Evolutionary conservation across 169 alveolate species (phyloP).

Genomic region (Eimeria brunetti): DNA sequence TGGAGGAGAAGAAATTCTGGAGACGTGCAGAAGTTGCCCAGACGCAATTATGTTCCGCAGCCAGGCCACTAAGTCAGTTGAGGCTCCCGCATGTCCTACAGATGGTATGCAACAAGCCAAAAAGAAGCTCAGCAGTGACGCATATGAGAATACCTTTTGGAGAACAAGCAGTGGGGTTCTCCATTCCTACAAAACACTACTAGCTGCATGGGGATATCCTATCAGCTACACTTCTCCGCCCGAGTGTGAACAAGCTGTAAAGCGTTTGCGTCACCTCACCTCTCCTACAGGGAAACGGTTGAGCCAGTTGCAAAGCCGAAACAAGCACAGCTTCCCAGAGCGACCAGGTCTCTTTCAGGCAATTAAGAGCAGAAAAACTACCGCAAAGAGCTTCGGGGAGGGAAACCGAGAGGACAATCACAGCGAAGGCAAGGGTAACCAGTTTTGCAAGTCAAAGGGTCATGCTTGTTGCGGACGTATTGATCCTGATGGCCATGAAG

Average conservation of each 20-base stretch:
- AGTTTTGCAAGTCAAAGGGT: not conserved
- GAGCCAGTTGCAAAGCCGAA: not conserved
- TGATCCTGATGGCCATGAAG: not conserved
- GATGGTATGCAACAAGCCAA: not conserved
- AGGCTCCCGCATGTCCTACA: not conserved
- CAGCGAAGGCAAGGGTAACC: not conserved
- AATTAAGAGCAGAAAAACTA: not conserved
- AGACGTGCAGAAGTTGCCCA: not conserved
- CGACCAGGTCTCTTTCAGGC: not conserved
- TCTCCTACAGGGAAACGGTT: not conserved
- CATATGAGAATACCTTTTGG: not conserved
- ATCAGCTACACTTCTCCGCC: not conserved
- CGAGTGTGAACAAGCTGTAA: not conserved
- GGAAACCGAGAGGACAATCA: not conserved
- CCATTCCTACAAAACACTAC: not conserved
- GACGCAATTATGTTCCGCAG: not conserved
- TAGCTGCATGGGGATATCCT: not conserved
- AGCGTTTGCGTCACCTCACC: not conserved
- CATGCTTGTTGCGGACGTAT: not conserved
- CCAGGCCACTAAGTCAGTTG: not conserved
- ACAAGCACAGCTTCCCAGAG: not conserved
- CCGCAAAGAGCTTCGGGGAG: not conserved
- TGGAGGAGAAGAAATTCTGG: not conserved
- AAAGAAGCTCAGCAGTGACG: not conserved
- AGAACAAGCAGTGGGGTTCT: not conserved